Conservation (phyloP, 73 alveolate species). For the Diophrys sp. region DNA sequence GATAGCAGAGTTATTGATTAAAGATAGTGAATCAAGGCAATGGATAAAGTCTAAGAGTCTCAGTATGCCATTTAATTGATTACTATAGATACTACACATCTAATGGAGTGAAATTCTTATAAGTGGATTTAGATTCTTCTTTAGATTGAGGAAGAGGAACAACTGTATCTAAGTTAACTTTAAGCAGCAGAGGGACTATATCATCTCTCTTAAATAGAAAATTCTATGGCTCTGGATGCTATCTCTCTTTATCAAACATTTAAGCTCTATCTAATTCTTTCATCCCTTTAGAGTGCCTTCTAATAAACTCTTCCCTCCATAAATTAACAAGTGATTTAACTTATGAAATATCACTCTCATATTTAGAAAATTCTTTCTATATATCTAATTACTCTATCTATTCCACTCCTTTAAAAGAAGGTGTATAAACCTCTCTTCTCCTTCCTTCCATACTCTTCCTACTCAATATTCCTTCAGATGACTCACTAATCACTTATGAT, state of each 20-base stretch:
- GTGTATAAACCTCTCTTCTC: too few species aligned
- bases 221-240: background rate
- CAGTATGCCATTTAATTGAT: too few species aligned
- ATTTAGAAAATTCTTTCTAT: constrained; percentile 1
- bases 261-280: constrained; percentile 18
- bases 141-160: too few species aligned
- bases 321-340: constrained; percentile 50
- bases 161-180: background rate
- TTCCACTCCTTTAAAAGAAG: too few species aligned
- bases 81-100: background rate
- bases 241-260: background rate
- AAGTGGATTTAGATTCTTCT: background rate
- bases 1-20: background rate
- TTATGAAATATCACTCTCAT: constrained; percentile 33
- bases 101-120: background rate
- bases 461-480: too few species aligned
- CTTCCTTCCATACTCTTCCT: too few species aligned
- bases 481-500: too few species aligned
- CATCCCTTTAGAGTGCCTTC: constrained; percentile 31
- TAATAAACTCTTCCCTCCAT: constrained; percentile 60
- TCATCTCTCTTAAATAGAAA: background rate
- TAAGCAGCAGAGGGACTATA: background rate
- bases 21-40: too few species aligned
- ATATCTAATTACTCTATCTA: background rate
- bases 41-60: too few species aligned